These are phyloP conservation scores for Castanea sativa DNA, from an alignment of 306 rosid genomes.

Conservation along the genomic window DNA sequence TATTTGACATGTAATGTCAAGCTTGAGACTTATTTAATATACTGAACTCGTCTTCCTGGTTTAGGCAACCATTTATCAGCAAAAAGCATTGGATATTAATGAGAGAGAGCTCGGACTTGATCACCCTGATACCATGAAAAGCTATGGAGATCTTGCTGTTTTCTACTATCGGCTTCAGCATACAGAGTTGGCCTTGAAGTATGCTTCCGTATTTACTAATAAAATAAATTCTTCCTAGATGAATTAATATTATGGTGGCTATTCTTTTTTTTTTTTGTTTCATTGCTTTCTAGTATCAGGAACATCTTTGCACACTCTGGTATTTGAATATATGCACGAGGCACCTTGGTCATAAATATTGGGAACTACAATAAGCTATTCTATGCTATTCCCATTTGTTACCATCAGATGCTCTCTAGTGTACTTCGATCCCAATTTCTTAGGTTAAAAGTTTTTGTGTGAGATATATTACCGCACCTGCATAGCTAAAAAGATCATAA, in stretches of 20 bases:
- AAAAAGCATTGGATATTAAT: conserved; percentile 93
- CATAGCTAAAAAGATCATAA: neutral
- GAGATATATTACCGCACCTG: neutral
- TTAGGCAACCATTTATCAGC: conserved; percentile 97
- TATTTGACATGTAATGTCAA: neutral
- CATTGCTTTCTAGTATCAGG: conserved; percentile 1
- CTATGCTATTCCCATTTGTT: neutral
- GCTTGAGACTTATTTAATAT: neutral
- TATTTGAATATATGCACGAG: neutral
- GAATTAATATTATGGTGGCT: conserved; percentile 6
- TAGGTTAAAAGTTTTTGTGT: neutral
- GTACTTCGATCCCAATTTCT: neutral
- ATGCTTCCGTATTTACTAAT: conserved; percentile 35
- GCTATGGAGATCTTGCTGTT: conserved; percentile 98
- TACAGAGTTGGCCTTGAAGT: conserved; percentile 96
- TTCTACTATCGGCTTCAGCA: conserved; percentile 98
- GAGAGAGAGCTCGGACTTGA: conserved; percentile 99
- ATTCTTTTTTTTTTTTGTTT: neutral
- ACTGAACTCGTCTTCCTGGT: conserved; percentile 16
- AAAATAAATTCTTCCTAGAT: neutral
- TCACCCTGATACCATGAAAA: conserved; percentile 99
- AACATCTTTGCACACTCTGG: neutral
- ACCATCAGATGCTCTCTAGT: neutral
- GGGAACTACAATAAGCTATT: neutral
- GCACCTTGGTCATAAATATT: neutral